Base-by-base conservation (phyloP, 2,329 filamentous ascomycete species). In the Aspergillus carbonarius region DNA sequence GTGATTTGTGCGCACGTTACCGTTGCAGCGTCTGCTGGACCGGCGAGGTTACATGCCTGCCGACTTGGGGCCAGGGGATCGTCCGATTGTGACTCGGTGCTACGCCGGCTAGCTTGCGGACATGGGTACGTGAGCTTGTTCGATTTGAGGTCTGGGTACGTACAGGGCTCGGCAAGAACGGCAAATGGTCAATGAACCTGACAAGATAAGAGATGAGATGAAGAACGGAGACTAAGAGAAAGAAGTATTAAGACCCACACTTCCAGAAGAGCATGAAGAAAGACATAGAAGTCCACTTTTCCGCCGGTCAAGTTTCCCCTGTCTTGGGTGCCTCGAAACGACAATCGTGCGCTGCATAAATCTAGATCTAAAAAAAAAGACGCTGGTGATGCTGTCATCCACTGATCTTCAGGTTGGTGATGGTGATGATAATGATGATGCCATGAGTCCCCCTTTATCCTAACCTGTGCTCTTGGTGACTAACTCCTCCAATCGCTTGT, bases 401-500 rank as follows among this genome's bases (percentile, higher is more conserved):
- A 27, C 23, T 39, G 23, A 18, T 13, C 20, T 15, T 27, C 25
- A 23, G 3, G 3, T 23, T 23, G 23, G 37, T 40, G 15, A 40
- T 40, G 37, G 7, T 20, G 15, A 18, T 20, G n/a, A 8, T 47
- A 13, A 10, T 17, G 25, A 32, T 27, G 25, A 10, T 30, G 25
- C 44, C 9, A 9, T 17, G 25, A 12, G 17, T n/a, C 42, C 27
- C 27, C 50, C 23, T 44, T 20, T 44, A 35, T n/a, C 34, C 55
- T 47, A 57, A 18, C 58, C 50, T 51, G 63, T 62, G 9, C 63
- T 66, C 46, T 70, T 64, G 12, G 65, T 72, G 17, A 72, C 72
- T 10, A 68, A 46, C 44, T 72, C 68, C 57, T 75, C 72, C 59
- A 74, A 51, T 7, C 65, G 60, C 32, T 71, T 72, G 51, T 71